Evolutionary conservation across 129 eudicot species (phyloP), one percentile per base, ranked within the genome.

Genomic region (Flaveria ramosissima): DNA sequence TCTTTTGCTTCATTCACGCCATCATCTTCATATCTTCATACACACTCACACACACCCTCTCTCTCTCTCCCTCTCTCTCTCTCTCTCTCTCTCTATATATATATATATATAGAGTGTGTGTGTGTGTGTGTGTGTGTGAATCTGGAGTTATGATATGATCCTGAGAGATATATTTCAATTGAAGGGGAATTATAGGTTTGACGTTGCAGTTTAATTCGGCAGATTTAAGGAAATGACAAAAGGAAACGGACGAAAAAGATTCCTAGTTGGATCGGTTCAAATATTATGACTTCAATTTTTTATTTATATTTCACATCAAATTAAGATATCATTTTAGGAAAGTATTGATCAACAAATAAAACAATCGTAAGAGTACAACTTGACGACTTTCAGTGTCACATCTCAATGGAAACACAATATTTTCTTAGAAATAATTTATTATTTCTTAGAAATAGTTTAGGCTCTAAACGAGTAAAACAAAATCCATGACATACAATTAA

Each of bases 1-100:
- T 57, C 78, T 36, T 39, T 83, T 64, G 70, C 87, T 7, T 46
- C 60, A 55, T n/a, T 80, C 73, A 48, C 2, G 2, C 74, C 83
- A 73, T 78, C 51, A n/a, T 21, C 19, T 24, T 72, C 53, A 52
- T 1, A 17, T 45, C 26, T 24, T 1, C 23, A 67, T 12, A 41
- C 48, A 36, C 32, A 64, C 32, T 52, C 4, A 9, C 3, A 23
- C 24, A 8, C 52, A 9, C 16, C 6, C 39, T 5, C 14, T 9
- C 6, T 1, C 10, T 53, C 0, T 21, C 17, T 2, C 32, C 0
- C 32, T 27, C 32, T 27, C 32, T 27, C 32, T 27, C 32, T 27
- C 0, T 27, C 0, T 27, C 0, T 27, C 0, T 23, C 0, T 23
- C 0, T 23, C 0, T 23, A 23, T 23, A 23, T 23, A 23, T 23